Conservation (phyloP, 1,139 yeast species). For the Barnettozyma hawaiiensis region DNA sequence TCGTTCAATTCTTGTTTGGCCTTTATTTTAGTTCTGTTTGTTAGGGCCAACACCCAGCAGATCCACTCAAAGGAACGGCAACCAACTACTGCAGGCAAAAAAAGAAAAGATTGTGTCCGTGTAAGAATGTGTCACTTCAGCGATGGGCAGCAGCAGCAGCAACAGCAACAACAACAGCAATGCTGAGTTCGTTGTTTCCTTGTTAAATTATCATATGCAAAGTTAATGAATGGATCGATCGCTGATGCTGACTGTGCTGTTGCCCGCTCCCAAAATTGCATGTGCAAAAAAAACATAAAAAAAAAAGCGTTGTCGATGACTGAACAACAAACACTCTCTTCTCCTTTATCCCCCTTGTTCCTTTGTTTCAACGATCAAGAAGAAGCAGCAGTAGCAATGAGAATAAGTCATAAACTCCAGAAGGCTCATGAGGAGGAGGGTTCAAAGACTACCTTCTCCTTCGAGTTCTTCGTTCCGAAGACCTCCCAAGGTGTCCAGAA, state of each 20-base stretch:
- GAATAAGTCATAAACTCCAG: conserved; percentile 34
- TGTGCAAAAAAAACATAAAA: conserved; percentile 20
- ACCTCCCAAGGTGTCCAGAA: conserved; percentile 96
- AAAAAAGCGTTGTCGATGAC: conserved; percentile 8
- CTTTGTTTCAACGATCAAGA: not conserved
- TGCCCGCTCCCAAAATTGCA: conserved; percentile 9
- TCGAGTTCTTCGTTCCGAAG: conserved; percentile 97
- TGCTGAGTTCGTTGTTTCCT: not conserved
- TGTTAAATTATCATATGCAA: conserved; percentile 3
- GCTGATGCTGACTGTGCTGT: conserved; percentile 5
- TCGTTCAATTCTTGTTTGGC: no score
- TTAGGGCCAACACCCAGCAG: not conserved
- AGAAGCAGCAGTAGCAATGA: conserved; percentile 31
- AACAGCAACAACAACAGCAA: no score
- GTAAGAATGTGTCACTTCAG: conserved; percentile 1
- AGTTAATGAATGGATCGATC: not conserved
- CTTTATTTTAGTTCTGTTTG: not conserved
- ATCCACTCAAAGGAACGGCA: conserved; percentile 3
- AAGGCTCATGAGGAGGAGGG: conserved; percentile 26
- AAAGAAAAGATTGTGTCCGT: no score
- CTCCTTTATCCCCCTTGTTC: no score
- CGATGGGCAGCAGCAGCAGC: no score
- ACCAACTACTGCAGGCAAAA: no score
- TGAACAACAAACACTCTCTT: not conserved
- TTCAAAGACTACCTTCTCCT: conserved; percentile 67